These are phyloP conservation scores for Fonsecaea multimorphosa DNA, from an alignment of 2,329 filamentous ascomycete species.

Conservation along the genomic window DNA sequence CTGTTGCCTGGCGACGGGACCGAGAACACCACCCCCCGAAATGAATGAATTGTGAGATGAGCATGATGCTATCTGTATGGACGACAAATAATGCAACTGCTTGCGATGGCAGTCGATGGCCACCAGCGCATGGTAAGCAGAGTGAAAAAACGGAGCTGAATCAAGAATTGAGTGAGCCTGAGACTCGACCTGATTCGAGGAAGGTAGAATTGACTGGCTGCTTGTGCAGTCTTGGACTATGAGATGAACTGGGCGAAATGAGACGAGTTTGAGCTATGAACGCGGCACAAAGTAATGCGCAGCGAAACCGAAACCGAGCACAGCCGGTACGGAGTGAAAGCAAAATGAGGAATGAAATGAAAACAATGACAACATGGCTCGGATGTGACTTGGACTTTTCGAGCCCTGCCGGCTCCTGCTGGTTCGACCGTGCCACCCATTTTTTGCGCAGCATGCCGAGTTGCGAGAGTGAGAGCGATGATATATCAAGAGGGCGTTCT, in stretches of 20 bases:
- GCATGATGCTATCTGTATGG: neutral
- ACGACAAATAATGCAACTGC: neutral
- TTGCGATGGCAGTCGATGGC: neutral
- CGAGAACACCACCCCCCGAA: conserved; percentile 12
- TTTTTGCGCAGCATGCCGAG: neutral
- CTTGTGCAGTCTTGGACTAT: neutral
- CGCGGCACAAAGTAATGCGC: neutral
- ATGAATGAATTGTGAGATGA: neutral
- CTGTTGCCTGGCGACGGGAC: conserved; percentile 60
- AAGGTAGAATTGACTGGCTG: neutral
- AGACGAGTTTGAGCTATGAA: neutral
- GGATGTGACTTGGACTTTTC: neutral
- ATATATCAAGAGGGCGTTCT: neutral
- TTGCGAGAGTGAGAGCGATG: neutral
- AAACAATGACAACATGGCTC: neutral
- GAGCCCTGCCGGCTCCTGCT: neutral
- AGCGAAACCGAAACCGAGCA: neutral
- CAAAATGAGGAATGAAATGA: conserved; percentile 3
- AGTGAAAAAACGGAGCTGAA: neutral
- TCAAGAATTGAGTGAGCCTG: neutral
- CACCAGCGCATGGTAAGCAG: neutral
- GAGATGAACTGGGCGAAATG: neutral
- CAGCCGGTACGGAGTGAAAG: neutral
- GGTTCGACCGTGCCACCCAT: neutral
- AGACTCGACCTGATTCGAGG: neutral